Evolutionary conservation across 441 rosid species (phyloP), one percentile per base, ranked within the genome.

Genomic region (Pelargonium cotyledonis): DNA sequence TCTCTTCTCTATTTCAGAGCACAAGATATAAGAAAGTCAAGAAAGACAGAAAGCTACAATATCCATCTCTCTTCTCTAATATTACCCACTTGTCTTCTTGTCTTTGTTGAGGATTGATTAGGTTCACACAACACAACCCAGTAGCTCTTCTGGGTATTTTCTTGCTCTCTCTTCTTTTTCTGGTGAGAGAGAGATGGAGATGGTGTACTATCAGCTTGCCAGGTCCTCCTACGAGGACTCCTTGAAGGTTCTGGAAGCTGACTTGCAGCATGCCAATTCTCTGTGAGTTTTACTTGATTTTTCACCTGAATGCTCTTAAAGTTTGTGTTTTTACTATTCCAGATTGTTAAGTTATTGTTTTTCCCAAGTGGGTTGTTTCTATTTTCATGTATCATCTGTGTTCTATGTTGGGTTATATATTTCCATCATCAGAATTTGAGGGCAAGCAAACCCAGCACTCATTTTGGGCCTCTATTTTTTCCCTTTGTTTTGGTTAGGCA

Each of bases 201-300:
- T 82, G 87, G 58, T 90, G 96, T 80, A 81, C 77, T 83, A 82
- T 73, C 89, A 94, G 81, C 75, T 89, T 83, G 82, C 81, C 51
- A 84, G 83, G 79, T 82, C 89, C 60, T 88, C 97, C 67, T 88
- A 86, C 72, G 84, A 83, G 80, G 99, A 94, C 62, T 88, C 92
- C 40, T 76, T 94, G 70, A 87, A 90, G 76, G 83, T 83, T 64
- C 71, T 94, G 12, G 96, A 91, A 81, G 96, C 95, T 71, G 97
- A 94, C 76, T 85, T 94, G 8, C 91, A 88, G 31, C 89, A 88
- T 77, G 97, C 97, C 23, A 94, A 94, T 84, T 82, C 90, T 78
- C 77, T 94, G 99, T 94, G 67, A 85, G 99, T 83, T 73, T 49
- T 14, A n/a, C 57, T 49, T 49, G 57, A 49, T 58, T n/a, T 71